A percentile compares a stretch with the other conserved stretches of the same genome.
phyloP scores from a whole-genome alignment of 208 protist species.

The Leishmania major region DNA sequence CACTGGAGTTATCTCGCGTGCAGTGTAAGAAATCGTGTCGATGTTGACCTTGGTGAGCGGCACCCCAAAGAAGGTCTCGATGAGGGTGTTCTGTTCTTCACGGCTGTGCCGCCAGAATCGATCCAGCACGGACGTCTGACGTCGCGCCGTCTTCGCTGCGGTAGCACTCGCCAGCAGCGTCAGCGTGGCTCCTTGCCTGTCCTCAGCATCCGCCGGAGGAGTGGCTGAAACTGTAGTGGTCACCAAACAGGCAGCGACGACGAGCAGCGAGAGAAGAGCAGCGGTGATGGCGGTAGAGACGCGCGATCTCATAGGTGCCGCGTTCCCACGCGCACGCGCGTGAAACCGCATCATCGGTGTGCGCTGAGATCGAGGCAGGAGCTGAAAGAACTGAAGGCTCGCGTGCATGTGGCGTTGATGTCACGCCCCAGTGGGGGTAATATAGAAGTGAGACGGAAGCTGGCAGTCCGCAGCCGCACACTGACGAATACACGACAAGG shows the following conservation, averaged over 20 bases:
- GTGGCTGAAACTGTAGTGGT: no score
- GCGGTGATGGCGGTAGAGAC: neutral
- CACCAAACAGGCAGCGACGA: neutral
- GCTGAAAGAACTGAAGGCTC: neutral
- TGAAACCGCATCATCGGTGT: neutral
- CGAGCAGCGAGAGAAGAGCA: constrained; percentile 6
- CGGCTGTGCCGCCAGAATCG: constrained; percentile 6
- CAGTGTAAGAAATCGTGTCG: neutral
- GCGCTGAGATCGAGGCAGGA: neutral
- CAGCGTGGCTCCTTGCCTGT: neutral
- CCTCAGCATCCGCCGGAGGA: neutral
- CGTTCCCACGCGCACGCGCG: neutral
- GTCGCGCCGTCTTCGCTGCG: neutral
- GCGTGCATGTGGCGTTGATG: neutral
- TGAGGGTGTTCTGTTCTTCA: constrained; percentile 9
- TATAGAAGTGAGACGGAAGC: neutral
- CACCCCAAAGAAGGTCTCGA: constrained; percentile 3
- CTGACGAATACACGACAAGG: neutral
- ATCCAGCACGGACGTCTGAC: constrained; percentile 9
- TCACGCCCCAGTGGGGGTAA: neutral
- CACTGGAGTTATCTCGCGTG: neutral
- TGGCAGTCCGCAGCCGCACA: neutral
- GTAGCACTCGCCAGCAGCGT: neutral
- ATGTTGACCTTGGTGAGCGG: constrained; percentile 9
- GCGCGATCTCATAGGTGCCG: neutral